A percentile compares a stretch with the other conserved stretches of the same genome.
Evolutionary conservation across 148 eudicot species (phyloP).

Genomic region (Cornus controversa): DNA sequence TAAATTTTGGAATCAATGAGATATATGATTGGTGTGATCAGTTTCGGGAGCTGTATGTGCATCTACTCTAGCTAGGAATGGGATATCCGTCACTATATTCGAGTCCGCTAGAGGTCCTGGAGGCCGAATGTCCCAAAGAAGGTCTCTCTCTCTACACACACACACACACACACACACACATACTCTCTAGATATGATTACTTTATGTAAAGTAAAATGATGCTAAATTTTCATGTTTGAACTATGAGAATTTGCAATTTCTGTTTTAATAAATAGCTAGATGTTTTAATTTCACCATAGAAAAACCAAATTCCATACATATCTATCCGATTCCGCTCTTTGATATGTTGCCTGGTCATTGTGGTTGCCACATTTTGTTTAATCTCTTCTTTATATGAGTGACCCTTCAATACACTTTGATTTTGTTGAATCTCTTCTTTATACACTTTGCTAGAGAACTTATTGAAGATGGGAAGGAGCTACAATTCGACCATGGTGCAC

Average conservation of each 20-base stretch:
- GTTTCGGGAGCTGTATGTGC: slow-evolving; percentile 98
- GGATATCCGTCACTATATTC: slow-evolving; percentile 74
- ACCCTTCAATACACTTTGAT: too few species aligned
- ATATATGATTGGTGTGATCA: slow-evolving; percentile 12
- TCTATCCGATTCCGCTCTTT: too few species aligned
- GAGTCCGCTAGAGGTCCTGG: slow-evolving; percentile 95
- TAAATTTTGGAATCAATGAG: neutral
- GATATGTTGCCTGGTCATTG: too few species aligned
- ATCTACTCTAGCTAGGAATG: slow-evolving; percentile 76
- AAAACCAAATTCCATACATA: too few species aligned
- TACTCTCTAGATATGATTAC: slow-evolving; percentile 68
- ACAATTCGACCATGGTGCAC: slow-evolving; percentile 89
- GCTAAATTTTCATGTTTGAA: neutral
- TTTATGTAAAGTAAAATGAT: neutral
- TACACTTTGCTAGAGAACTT: slow-evolving; percentile 46
- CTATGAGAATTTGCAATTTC: neutral
- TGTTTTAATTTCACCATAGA: neutral
- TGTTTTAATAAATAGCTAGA: neutral
- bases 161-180: too few species aligned
- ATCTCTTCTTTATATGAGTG: too few species aligned
- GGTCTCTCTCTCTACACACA: slow-evolving; percentile 34
- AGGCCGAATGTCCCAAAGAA: slow-evolving; percentile 93
- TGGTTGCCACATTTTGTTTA: too few species aligned
- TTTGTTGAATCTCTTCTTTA: neutral
- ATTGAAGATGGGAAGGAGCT: slow-evolving; percentile 78